Percentiles rank a stretch among this genome's conserved stretches.
phyloP scores from a whole-genome alignment of 495 filamentous ascomycete genomes.

The Penicillium canariense region DNA sequence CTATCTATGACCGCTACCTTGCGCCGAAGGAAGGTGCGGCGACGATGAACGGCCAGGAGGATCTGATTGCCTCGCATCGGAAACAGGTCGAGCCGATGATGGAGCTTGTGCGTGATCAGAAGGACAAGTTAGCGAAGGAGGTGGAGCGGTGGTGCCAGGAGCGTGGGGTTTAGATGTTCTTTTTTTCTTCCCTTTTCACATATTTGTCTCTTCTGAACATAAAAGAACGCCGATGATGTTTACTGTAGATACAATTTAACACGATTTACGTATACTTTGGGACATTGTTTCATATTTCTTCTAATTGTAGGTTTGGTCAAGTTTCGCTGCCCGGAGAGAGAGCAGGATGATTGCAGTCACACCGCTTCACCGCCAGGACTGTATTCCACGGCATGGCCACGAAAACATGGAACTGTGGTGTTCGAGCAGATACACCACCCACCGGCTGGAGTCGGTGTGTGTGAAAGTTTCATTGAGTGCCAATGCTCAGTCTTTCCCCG shows the following conservation, averaged over 20 bases:
- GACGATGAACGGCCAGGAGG: slow-evolving; percentile 24
- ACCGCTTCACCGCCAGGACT: no score
- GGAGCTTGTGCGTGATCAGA: slow-evolving; percentile 66
- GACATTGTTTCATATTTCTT: background rate
- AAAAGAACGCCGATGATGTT: background rate
- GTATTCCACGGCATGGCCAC: no score
- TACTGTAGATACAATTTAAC: background rate
- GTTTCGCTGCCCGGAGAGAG: background rate
- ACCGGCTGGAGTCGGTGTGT: no score
- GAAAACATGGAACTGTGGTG: no score
- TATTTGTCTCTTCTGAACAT: background rate
- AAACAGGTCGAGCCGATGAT: slow-evolving; percentile 62
- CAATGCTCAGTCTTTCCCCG: background rate
- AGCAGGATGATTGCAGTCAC: background rate
- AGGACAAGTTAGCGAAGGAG: slow-evolving; percentile 68
- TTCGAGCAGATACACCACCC: no score
- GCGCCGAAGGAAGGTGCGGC: slow-evolving; percentile 38
- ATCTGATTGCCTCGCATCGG: slow-evolving; percentile 33
- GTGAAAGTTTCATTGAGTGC: background rate
- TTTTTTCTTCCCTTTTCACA: background rate
- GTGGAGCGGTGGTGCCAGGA: slow-evolving; percentile 78
- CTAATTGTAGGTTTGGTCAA: background rate
- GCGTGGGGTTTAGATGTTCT: slow-evolving; percentile 48
- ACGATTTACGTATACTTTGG: background rate
- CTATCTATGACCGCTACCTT: slow-evolving; percentile 52